phyloP scores from a whole-genome alignment of 139 green algal species.

The Penium margaritaceum region DNA sequence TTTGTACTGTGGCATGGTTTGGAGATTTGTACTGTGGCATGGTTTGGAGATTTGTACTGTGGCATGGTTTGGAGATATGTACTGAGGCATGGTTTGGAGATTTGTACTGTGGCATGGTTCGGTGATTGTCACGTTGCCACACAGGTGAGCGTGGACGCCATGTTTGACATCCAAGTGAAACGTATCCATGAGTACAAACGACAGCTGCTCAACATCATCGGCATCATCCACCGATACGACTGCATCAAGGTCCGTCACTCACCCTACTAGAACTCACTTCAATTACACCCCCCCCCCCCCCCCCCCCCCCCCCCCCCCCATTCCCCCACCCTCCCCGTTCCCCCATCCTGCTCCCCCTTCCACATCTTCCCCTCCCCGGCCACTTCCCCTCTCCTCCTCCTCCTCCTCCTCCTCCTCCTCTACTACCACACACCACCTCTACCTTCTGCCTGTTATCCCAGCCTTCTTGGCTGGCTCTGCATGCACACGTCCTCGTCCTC shows the following conservation, averaged over 20 bases:
- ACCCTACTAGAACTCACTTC: neutral
- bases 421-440: too few species aligned
- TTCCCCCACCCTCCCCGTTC: neutral
- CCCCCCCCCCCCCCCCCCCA: neutral
- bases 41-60: neutral
- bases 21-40: neutral
- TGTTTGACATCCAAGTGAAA: constrained; percentile 93
- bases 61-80: neutral
- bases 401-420: neutral
- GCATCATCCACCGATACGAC: constrained; percentile 75
- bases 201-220: constrained; percentile 78
- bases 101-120: neutral
- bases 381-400: neutral
- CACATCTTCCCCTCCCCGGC: neutral
- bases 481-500: too few species aligned
- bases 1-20: neutral
- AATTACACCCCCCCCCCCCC: neutral
- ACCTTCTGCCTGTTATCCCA: neutral
- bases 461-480: neutral
- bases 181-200: constrained; percentile 92
- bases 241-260: constrained; percentile 61
- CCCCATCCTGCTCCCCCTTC: neutral
- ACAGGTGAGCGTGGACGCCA: constrained; percentile 34
- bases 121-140: neutral
- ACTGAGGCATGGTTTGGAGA: neutral